Percentiles rank a stretch among this genome's conserved stretches.
These are phyloP conservation scores for Dacryopinax spathularia DNA, from an alignment of 768 basidiomycete species.

Conservation along the genomic window DNA sequence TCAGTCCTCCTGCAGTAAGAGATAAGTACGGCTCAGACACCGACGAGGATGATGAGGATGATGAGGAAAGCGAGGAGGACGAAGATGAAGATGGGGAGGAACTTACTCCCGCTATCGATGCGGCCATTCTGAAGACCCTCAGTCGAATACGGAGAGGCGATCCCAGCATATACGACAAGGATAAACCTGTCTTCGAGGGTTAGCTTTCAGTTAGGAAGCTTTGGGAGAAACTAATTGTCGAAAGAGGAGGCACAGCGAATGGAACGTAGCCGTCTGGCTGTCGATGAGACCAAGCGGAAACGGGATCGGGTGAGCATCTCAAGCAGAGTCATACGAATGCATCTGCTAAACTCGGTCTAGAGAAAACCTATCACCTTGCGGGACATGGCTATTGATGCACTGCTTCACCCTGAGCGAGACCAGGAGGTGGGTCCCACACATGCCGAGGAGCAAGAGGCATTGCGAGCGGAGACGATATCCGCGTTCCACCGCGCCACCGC, in stretches of 20 bases:
- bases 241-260: conserved; percentile 55
- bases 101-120: conserved; percentile 84
- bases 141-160: conserved; percentile 70
- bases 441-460: conserved; percentile 55
- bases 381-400: conserved; percentile 54
- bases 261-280: neutral
- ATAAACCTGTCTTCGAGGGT: conserved; percentile 70
- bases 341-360: conserved; percentile 26
- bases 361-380: conserved; percentile 60
- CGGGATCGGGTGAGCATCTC: too few species aligned
- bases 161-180: conserved; percentile 66
- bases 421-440: conserved; percentile 38
- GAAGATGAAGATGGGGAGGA: conserved; percentile 95
- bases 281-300: too few species aligned
- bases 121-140: conserved; percentile 81
- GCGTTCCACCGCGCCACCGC: conserved; percentile 51
- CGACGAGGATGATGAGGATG: conserved; percentile 27
- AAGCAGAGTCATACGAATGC: too few species aligned
- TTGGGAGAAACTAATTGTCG: neutral
- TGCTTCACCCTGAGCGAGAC: conserved; percentile 37
- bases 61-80: conserved; percentile 63
- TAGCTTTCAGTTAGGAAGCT: conserved; percentile 3
- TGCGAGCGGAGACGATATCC: conserved; percentile 69
- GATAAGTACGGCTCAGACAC: conserved; percentile 46
- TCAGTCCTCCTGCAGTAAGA: conserved; percentile 41